Percentiles rank a stretch among this genome's conserved stretches.
phyloP scores from a whole-genome alignment of 345 rosid species.

The Rhodamnia rubescens region DNA sequence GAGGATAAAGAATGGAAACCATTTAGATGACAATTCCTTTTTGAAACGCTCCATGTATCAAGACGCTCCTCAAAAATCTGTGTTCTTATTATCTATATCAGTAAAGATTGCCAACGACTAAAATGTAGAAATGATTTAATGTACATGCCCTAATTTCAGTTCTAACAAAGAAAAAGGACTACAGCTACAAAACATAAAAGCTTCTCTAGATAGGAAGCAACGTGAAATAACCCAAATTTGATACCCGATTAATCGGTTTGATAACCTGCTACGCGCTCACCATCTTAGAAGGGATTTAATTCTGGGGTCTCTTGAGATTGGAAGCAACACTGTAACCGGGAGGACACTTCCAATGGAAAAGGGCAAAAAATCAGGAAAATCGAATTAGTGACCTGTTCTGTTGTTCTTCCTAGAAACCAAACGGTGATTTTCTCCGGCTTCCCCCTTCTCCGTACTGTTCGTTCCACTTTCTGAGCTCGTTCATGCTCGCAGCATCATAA shows the following conservation, averaged over 20 bases:
- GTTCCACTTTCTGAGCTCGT: conserved; percentile 95
- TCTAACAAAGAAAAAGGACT: background rate
- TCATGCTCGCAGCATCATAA: conserved; percentile 83
- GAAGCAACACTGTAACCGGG: background rate
- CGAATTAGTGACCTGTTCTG: background rate
- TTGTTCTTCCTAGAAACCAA: conserved; percentile 50
- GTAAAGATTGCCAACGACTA: background rate
- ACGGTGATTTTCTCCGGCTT: conserved; percentile 71
- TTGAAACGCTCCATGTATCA: background rate
- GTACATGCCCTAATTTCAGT: conserved; percentile 1
- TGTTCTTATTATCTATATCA: background rate
- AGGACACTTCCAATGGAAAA: background rate
- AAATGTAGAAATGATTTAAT: background rate
- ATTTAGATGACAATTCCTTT: background rate
- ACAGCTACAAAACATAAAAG: background rate
- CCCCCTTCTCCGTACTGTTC: conserved; percentile 98
- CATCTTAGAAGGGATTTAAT: background rate
- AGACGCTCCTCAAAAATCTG: background rate
- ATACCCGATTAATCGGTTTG: no score
- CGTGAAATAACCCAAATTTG: no score
- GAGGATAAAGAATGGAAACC: background rate
- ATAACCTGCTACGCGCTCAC: background rate
- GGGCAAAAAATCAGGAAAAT: background rate
- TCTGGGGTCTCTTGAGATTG: background rate
- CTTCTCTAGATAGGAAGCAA: background rate